These are phyloP conservation scores for Penicillium robsamsonii DNA, from an alignment of 495 filamentous ascomycete species.

Conservation along the genomic window DNA sequence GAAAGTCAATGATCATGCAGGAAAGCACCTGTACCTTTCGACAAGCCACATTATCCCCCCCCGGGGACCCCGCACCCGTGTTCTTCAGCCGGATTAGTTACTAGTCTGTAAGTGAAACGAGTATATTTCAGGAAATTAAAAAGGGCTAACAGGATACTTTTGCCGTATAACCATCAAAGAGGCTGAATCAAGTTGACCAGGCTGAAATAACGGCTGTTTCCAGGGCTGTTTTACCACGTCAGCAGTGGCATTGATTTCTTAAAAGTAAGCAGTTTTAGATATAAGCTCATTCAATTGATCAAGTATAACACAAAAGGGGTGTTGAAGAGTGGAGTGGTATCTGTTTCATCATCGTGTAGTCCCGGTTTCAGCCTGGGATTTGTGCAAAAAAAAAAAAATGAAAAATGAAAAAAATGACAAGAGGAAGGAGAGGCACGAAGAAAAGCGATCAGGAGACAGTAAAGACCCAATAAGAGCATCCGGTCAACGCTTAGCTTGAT, in stretches of 20 bases:
- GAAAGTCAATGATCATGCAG: too few species aligned
- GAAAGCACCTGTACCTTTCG: background rate
- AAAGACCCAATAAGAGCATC: background rate
- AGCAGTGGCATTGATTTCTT: background rate
- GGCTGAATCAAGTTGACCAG: background rate
- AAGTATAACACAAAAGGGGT: conserved; percentile 7
- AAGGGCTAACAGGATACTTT: background rate
- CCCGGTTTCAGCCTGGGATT: conserved; percentile 12
- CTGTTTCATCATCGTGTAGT: conserved; percentile 19
- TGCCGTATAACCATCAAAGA: background rate
- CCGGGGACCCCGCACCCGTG: conserved; percentile 2
- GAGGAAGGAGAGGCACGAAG: background rate
- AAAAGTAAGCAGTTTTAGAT: background rate
- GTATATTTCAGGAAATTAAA: background rate
- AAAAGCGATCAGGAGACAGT: background rate
- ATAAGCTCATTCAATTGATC: background rate
- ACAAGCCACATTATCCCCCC: conserved; percentile 1
- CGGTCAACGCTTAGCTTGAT: conserved; percentile 48
- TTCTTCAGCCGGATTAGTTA: background rate
- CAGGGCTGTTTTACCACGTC: background rate
- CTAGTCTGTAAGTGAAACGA: background rate
- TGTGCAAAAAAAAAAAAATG: background rate
- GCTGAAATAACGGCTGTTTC: background rate
- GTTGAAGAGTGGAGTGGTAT: conserved; percentile 32
- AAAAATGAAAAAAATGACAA: background rate